Evolutionary conservation across 805 yeast species (phyloP), one percentile per base, ranked within the genome.

Genomic region (Candida ipomoeae): DNA sequence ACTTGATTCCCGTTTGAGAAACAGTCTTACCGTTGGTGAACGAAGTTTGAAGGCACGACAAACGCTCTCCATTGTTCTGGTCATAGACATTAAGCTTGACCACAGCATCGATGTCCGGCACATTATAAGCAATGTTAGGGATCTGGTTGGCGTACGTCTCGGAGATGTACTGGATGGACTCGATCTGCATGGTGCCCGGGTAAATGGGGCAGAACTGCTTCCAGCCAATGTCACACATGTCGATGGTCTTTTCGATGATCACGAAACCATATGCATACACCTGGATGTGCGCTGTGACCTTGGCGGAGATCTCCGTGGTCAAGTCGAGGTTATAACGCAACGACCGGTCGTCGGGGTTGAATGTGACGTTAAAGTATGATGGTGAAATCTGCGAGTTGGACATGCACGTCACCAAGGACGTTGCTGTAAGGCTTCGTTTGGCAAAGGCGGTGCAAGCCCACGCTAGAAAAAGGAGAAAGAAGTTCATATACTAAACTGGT

Each of bases 181-280:
- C 85, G 46, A 91, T 78, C 59, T 87, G 88, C 62, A 91, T 79
- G 37, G 81, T 69, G 32, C 97, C 97, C 0, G 97, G 91, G 59
- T 75, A 83, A 33, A 91, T 66, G 1, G 97, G 97, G 69, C 97
- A 91, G 64, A 91, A 87, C 70, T 91, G 96, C 62, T 85, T 86
- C 86, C 95, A 84, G 32, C 80, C 80, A 47, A 80, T 67, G 31
- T 55, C 50, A 71, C 97, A 91, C 52, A 89, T 70, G 62, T 89
- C 79, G 46, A 90, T 65, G 1, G 64, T 61, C 59, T 76, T 71
- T 5, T 77, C 67, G 55, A 89, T 83, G 62, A 89, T 78, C 51
- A 74, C 68, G 70, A 90, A 85, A 0, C 97, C 97, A 64, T 89
- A 91, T 3, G 96, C 96, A 62, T 82, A 89, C 13, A 90, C 87